A percentile compares a stretch with the other conserved stretches of the same genome.
phyloP scores from a whole-genome alignment of 306 rosid genomes.

The Acacia melanoxylon region DNA sequence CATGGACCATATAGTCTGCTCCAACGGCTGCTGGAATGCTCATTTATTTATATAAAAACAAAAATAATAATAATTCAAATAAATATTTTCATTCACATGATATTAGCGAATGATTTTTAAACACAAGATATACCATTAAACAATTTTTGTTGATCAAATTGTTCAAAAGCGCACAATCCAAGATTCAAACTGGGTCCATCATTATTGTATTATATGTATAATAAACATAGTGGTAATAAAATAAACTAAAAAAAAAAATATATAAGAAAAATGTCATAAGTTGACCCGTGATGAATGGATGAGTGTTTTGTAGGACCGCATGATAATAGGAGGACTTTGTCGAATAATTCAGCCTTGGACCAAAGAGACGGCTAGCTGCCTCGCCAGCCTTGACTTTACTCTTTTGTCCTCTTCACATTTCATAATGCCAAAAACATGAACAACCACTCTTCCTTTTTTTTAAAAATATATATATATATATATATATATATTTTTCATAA shows the following conservation, averaged over 20 bases:
- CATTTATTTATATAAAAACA: not conserved
- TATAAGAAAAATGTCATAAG: too few relatives aligned
- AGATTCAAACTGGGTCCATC: not conserved
- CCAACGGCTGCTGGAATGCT: not conserved
- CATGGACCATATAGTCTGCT: not conserved
- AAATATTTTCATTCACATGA: not conserved
- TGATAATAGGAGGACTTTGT: not conserved
- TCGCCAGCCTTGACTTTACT: constrained; percentile 25
- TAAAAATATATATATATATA: too few relatives aligned
- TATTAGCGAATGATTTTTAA: not conserved
- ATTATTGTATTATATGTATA: too few relatives aligned
- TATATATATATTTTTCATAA: too few relatives aligned
- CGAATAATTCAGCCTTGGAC: constrained; percentile 15
- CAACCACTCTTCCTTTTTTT: not conserved
- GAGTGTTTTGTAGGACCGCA: too few relatives aligned
- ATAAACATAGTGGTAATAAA: not conserved
- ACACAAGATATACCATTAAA: not conserved
- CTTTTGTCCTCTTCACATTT: constrained; percentile 1
- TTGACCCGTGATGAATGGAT: not conserved
- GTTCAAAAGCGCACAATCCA: not conserved
- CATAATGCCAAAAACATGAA: not conserved
- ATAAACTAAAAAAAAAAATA: too few relatives aligned
- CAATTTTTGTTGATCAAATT: too few relatives aligned
- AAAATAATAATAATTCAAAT: too few relatives aligned
- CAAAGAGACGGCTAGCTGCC: constrained; percentile 19